Conservation (phyloP, 2,329 filamentous ascomycete species). For the Fusarium mangiferae region DNA sequence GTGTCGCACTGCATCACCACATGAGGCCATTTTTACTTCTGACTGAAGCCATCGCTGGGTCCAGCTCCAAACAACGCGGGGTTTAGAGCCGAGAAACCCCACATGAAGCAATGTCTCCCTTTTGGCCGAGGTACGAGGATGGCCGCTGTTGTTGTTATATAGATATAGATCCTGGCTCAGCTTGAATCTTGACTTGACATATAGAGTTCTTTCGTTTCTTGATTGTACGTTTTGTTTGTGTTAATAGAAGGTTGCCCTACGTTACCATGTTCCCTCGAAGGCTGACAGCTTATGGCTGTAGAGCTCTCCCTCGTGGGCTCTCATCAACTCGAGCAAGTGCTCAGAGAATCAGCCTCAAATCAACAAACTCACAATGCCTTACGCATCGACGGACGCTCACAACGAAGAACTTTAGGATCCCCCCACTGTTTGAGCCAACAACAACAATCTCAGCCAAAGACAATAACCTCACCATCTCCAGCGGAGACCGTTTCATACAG, state of each 20-base stretch:
- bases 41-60: constrained; percentile 31
- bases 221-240: neutral
- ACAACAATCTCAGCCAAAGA: constrained; percentile 9
- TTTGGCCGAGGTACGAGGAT: constrained; percentile 42
- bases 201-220: neutral
- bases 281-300: constrained; percentile 21
- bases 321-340: constrained; percentile 34
- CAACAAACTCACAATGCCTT: neutral
- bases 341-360: neutral
- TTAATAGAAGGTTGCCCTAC: neutral
- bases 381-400: constrained; percentile 1
- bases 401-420: constrained; percentile 12
- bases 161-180: neutral
- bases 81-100: constrained; percentile 38
- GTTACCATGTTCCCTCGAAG: constrained; percentile 26
- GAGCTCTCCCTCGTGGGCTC: constrained; percentile 2
- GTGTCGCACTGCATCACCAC: neutral
- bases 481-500: constrained; percentile 42
- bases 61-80: constrained; percentile 36
- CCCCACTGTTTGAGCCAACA: constrained; percentile 25
- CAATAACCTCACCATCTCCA: constrained; percentile 39
- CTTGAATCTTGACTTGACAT: neutral
- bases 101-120: constrained; percentile 37
- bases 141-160: neutral
- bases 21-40: constrained; percentile 26